These are phyloP conservation scores for Sanghuangporus baumii DNA, from an alignment of 1,284 basidiomycete genomes.

Conservation along the genomic window DNA sequence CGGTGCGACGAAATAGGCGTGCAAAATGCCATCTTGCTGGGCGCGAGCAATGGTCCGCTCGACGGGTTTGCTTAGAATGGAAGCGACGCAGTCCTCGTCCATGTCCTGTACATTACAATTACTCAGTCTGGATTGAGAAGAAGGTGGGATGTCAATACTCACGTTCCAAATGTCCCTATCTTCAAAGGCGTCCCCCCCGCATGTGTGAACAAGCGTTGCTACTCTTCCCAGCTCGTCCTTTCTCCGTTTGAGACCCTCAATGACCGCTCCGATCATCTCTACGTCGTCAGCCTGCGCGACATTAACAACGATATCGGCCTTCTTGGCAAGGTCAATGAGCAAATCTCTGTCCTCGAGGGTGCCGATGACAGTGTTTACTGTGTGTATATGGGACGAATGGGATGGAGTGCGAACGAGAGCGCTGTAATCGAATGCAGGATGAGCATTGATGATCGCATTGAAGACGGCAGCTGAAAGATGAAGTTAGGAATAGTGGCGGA, in stretches of 20 bases:
- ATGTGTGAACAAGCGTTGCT: constrained; percentile 17
- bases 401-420: constrained; percentile 1
- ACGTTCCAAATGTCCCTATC: constrained; percentile 16
- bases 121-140: background rate
- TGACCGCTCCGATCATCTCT: constrained; percentile 17
- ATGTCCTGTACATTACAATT: constrained; percentile 7
- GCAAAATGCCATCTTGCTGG: constrained; percentile 9
- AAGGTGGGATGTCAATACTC: background rate
- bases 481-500: background rate
- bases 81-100: constrained; percentile 16
- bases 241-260: constrained; percentile 18
- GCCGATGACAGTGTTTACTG: constrained; percentile 12
- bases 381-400: background rate
- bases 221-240: constrained; percentile 14
- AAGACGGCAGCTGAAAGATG: constrained; percentile 2
- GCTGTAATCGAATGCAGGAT: background rate
- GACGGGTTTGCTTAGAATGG: constrained; percentile 14
- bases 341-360: constrained; percentile 18
- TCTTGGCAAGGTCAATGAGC: constrained; percentile 16
- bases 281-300: constrained; percentile 19
- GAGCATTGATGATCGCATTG: constrained; percentile 1
- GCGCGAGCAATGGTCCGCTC: constrained; percentile 10
- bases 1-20: constrained; percentile 3
- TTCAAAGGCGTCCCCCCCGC: constrained; percentile 18
- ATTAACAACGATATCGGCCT: constrained; percentile 22